Percentiles rank a stretch among this genome's conserved stretches.
Conservation (phyloP, 73 alveolate species). For the Tetrahymena malaccensis region DNA sequence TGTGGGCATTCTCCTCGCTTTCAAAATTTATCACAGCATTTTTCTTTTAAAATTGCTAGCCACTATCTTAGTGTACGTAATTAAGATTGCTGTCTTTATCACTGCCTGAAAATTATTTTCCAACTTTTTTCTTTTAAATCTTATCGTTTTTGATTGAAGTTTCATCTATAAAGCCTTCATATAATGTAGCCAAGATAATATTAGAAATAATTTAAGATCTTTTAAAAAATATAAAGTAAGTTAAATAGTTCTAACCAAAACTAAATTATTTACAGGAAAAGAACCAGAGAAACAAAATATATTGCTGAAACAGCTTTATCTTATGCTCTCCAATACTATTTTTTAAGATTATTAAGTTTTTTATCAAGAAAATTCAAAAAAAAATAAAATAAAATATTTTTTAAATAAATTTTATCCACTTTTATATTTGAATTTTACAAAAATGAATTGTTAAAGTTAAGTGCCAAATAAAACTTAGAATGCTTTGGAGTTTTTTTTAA, state of each 20-base stretch:
- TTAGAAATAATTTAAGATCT: background rate
- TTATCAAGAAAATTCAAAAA: too few relatives aligned
- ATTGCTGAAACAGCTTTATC: background rate
- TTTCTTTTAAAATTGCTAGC: background rate
- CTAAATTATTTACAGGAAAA: background rate
- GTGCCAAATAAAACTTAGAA: background rate
- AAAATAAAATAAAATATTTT: too few relatives aligned
- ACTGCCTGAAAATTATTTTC: background rate
- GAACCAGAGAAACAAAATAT: background rate
- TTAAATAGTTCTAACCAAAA: background rate
- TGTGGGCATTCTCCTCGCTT: background rate
- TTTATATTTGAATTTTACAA: too few relatives aligned
- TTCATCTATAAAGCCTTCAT: background rate
- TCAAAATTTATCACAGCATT: background rate
- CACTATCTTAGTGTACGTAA: background rate
- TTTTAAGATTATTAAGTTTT: background rate
- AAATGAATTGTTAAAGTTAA: too few relatives aligned
- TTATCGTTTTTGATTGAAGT: background rate
- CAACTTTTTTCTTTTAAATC: background rate
- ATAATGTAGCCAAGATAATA: background rate
- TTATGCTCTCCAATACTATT: background rate
- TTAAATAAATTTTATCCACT: too few relatives aligned
- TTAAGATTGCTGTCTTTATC: background rate
- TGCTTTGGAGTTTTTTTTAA: background rate
- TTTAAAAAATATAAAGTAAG: background rate